phyloP scores from a whole-genome alignment of 2,329 filamentous ascomycete genomes.

The Dactylellina parvicollis region DNA sequence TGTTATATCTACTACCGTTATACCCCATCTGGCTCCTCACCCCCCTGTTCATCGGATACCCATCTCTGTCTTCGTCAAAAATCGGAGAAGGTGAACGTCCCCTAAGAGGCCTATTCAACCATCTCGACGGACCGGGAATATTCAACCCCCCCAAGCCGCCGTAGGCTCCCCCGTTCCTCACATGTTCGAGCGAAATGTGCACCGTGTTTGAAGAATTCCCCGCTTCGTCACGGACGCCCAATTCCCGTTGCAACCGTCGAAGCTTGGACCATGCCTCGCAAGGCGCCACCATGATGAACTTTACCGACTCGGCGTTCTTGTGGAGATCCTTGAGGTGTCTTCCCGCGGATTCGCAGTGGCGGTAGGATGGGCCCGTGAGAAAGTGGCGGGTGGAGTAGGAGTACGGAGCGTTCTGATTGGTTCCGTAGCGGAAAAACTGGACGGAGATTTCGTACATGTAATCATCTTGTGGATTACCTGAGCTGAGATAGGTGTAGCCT shows the following conservation, averaged over 20 bases:
- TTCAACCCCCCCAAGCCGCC: background rate
- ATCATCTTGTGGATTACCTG: slow-evolving; percentile 2
- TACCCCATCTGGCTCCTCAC: background rate
- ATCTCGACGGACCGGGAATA: background rate
- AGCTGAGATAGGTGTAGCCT: slow-evolving; percentile 18
- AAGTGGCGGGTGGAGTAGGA: slow-evolving; percentile 14
- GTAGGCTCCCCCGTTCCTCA: background rate
- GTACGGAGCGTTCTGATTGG: background rate
- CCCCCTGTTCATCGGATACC: background rate
- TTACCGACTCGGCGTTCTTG: slow-evolving; percentile 33
- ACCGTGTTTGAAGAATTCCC: slow-evolving; percentile 22
- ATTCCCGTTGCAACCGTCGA: slow-evolving; percentile 10
- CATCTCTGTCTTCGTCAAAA: background rate
- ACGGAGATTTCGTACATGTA: slow-evolving; percentile 41
- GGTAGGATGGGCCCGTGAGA: slow-evolving; percentile 11
- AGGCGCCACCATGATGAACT: slow-evolving; percentile 17
- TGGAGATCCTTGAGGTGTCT: slow-evolving; percentile 31
- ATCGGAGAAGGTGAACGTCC: background rate
- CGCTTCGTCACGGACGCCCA: slow-evolving; percentile 18
- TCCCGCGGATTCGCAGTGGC: background rate
- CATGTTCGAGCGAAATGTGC: slow-evolving; percentile 7
- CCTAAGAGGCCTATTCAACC: background rate
- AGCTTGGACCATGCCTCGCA: slow-evolving; percentile 23
- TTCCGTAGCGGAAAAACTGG: slow-evolving; percentile 6
- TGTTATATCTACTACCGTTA: background rate